These are phyloP conservation scores for Massariosphaeria phaeospora DNA, from an alignment of 495 filamentous ascomycete genomes.

Conservation along the genomic window DNA sequence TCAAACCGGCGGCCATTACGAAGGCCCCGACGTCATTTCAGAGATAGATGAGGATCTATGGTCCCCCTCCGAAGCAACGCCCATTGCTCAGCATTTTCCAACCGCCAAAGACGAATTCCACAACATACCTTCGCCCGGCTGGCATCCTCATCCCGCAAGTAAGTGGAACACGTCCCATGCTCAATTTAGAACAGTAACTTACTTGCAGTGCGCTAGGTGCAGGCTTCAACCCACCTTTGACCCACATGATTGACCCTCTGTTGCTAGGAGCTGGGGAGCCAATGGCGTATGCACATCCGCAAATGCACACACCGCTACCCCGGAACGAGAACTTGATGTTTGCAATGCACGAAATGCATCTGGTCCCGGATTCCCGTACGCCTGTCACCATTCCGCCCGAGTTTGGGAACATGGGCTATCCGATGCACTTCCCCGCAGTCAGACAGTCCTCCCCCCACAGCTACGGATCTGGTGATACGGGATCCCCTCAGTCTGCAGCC, in stretches of 20 bases:
- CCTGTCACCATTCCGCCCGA: conserved; percentile 17
- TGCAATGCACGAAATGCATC: conserved; percentile 30
- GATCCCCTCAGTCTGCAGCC: conserved; percentile 26
- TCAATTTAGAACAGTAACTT: not conserved
- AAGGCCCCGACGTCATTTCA: conserved; percentile 5
- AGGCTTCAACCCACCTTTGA: conserved; percentile 5
- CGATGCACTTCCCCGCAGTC: conserved; percentile 21
- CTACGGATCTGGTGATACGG: conserved; percentile 28
- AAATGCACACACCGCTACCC: conserved; percentile 13
- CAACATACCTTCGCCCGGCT: conserved; percentile 19
- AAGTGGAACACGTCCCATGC: not conserved
- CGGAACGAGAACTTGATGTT: conserved; percentile 28
- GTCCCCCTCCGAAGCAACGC: conserved; percentile 21
- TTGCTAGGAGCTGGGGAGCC: conserved; percentile 19
- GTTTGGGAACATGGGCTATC: conserved; percentile 22
- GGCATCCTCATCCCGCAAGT: conserved; percentile 19
- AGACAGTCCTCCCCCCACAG: conserved; percentile 28
- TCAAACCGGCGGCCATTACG: conserved; percentile 12
- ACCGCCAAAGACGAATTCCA: conserved; percentile 9
- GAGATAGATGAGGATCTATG: conserved; percentile 28
- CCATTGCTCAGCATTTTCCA: conserved; percentile 21
- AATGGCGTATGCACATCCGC: conserved; percentile 11
- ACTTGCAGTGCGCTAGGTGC: not conserved
- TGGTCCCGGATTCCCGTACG: conserved; percentile 15
- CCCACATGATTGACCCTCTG: conserved; percentile 27